Base-by-base conservation (phyloP, 164 flowering plant species). In the Taxillus chinensis region DNA sequence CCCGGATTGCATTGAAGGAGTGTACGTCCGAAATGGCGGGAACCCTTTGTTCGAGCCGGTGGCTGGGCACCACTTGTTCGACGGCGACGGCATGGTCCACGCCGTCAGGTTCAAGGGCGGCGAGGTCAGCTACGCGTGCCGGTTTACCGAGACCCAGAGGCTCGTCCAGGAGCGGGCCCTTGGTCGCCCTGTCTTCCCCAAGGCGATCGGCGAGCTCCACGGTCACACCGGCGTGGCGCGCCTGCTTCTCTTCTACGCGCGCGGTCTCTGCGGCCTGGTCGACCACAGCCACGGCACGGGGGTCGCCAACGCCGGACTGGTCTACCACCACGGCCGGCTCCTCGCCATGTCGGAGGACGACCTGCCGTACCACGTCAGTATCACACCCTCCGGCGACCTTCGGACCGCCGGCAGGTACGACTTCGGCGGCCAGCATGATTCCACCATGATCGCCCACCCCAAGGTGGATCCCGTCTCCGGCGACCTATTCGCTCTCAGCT, bases 311-410 rank as follows among this genome's bases (percentile, higher is more conserved):
- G 51, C 51, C 51, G 51, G 51, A 3, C 51, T 48, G 13, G 51
- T 48, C 12, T 48, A 8, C 51, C 13, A 7, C 51, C 9, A 48
- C 51, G 13, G 13, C 51, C 51, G 51, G 13, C 51, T 48, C 51
- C 51, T 48, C 51, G 51, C 51, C 51, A 48, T 48, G 51, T 48
- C 51, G 13, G 51, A 48, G 51, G 51, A 48, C 51, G 51, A 48
- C 51, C 51, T 48, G 13, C 51, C 51, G 13, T 48, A 48, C 51
- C 51, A 48, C 51, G 51, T 48, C 51, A 4, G 12, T 1, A 4
- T 48, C 12, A 48, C 51, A 11, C 13, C 51, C 51, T 8, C 51
- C 51, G 51, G 51, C 51, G 51, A 48, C 51, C 13, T 48, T 1
- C 9, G 51, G 51, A 48, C 51, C 51, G 51, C 51, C 51, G 51